Conservation (phyloP, 1,139 yeast genomes). For the Blastobotrys petasosporus region DNA sequence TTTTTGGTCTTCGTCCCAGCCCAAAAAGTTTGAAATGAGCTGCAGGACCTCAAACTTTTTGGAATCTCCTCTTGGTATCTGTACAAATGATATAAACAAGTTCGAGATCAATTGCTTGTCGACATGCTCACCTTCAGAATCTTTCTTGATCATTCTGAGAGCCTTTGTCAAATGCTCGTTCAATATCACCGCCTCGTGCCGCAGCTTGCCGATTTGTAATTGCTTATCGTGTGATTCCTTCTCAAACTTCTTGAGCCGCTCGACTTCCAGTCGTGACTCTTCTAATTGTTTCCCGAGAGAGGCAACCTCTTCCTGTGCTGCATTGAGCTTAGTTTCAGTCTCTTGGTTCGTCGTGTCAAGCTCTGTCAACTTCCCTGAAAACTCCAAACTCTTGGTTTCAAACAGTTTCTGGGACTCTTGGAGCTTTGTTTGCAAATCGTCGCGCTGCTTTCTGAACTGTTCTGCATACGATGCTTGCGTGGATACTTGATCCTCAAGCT, state of each 20-base stretch:
- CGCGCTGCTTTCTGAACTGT: constrained; percentile 23
- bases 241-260: constrained; percentile 36
- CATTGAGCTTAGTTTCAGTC: constrained; percentile 24
- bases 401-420: constrained; percentile 20
- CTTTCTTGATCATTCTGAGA: constrained; percentile 69
- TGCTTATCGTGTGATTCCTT: constrained; percentile 65
- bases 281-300: constrained; percentile 20
- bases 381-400: constrained; percentile 18
- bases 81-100: constrained; percentile 74
- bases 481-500: constrained; percentile 39
- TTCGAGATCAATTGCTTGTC: constrained; percentile 87
- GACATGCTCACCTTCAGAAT: constrained; percentile 65
- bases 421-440: constrained; percentile 17
- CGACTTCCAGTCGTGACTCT: constrained; percentile 27
- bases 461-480: constrained; percentile 27
- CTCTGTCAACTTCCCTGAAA: constrained; percentile 18
- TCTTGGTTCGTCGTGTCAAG: constrained; percentile 31
- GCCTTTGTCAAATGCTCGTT: constrained; percentile 95
- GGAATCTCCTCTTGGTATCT: constrained; percentile 86
- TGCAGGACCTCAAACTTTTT: constrained; percentile 89
- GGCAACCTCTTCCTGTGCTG: constrained; percentile 21
- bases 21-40: constrained; percentile 71
- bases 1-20: constrained; percentile 82
- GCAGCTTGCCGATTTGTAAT: constrained; percentile 74
- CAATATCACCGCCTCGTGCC: constrained; percentile 92